These are phyloP conservation scores for Echites panduratus DNA, from an alignment of 257 asterid species.

Conservation along the genomic window DNA sequence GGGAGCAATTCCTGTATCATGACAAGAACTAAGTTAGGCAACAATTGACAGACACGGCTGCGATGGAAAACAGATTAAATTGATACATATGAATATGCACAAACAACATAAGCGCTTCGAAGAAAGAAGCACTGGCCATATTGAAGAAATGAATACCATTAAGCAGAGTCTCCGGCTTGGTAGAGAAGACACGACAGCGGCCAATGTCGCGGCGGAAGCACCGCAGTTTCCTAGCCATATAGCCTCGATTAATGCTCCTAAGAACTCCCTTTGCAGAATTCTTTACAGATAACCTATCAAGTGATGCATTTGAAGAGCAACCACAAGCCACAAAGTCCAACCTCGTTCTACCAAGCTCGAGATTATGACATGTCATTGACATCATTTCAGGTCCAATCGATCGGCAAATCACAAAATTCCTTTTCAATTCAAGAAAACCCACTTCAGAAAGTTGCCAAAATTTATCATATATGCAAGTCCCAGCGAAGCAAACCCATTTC, in stretches of 20 bases:
- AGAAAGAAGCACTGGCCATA: neutral
- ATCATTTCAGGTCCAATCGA: conserved; percentile 40
- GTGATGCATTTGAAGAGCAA: conserved; percentile 60
- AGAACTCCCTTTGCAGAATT: conserved; percentile 35
- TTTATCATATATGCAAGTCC: conserved; percentile 21
- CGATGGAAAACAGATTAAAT: neutral
- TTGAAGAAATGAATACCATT: conserved; percentile 35
- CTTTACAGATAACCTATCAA: conserved; percentile 29
- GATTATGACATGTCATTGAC: conserved; percentile 64
- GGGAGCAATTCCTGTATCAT: conserved; percentile 40
- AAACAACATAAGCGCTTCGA: neutral
- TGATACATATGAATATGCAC: neutral
- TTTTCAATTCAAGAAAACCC: conserved; percentile 32
- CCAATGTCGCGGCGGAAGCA: conserved; percentile 50
- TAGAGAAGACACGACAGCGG: conserved; percentile 52
- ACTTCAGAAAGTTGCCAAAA: conserved; percentile 33
- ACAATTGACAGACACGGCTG: neutral
- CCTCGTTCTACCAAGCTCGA: conserved; percentile 56
- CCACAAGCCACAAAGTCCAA: conserved; percentile 60
- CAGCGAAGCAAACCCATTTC: conserved; percentile 12
- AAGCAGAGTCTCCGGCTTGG: conserved; percentile 56
- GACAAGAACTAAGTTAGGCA: conserved; percentile 16
- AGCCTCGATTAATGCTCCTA: conserved; percentile 44
- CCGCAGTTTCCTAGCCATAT: conserved; percentile 35
- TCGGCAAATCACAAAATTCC: conserved; percentile 14